Base-by-base conservation (phyloP, 140 eudicot species). In the Ambrosia hybrid region DNA sequence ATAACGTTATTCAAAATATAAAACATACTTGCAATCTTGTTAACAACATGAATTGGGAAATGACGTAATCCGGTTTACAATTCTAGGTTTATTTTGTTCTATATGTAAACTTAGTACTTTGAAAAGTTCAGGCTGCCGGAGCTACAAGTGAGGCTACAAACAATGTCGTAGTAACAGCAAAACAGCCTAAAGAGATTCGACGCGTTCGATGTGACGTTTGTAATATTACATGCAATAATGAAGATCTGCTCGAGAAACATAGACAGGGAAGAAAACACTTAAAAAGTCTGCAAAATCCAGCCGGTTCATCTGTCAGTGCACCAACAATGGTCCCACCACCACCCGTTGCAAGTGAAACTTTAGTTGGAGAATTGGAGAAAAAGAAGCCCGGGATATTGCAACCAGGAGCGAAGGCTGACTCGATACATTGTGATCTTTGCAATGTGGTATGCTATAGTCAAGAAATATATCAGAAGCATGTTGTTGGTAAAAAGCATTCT, bases 401-500 rank as follows among this genome's bases (percentile, higher is more conserved):
- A 74, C 48, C 65, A n/a, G 88, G 85, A 56, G 76, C 73, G 9
- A 52, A 78, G 16, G 55, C 11, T 77, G 26, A 61, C 5, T 26
- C 68, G 38, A 6, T 72, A 17, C n/a, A 45, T 14, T 84, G 89
- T 45, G 13, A 75, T 17, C 70, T 72, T 36, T 85, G 89, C 82
- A 75, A 81, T 4, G 84, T 81, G 37, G 71, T 73, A 0, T 78
- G 86, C 83, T 65, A 51, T 75, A 74, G 52, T 64, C 81, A 85
- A 75, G 79, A 70, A 16, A 79, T 34, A 7, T 81, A 67, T 72
- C 55, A 10, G 38, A 58, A 9, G 6, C 89, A 85, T 30, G 70
- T 81, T 71, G 79, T 66, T 72, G 84, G 89, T 43, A 81, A 75
- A 76, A 78, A 81, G 71, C 89, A 78, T 75, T 55, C 79, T 58